These are phyloP conservation scores for Nissolia schottii DNA, from an alignment of 306 rosid species.

Conservation along the genomic window DNA sequence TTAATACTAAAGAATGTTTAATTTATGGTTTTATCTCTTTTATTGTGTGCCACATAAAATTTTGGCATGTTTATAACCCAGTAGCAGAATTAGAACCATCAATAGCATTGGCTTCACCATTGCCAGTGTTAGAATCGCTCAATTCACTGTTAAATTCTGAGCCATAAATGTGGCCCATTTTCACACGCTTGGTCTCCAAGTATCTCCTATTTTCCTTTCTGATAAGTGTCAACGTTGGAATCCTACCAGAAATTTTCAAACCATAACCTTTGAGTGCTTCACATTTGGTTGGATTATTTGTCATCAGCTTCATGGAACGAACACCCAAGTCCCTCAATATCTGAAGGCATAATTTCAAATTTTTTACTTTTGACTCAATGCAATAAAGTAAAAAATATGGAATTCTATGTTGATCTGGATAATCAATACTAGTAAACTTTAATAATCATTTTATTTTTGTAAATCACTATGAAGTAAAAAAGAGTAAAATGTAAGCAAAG, in stretches of 20 bases:
- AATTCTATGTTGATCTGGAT: background rate
- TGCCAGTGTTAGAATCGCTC: conserved; percentile 29
- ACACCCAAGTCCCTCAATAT: conserved; percentile 78
- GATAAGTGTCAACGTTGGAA: conserved; percentile 61
- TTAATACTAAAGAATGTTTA: conserved; percentile 1
- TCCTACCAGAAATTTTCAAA: conserved; percentile 67
- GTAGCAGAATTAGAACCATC: background rate
- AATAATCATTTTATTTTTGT: background rate
- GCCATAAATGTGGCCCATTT: conserved; percentile 75
- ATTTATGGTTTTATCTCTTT: too few species aligned
- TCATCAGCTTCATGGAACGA: conserved; percentile 82
- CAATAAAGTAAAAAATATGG: background rate
- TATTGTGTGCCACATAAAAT: too few species aligned
- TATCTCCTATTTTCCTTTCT: conserved; percentile 72
- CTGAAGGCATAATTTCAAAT: conserved; percentile 46
- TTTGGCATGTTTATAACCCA: background rate
- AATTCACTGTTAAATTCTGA: conserved; percentile 31
- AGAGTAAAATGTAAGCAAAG: too few species aligned
- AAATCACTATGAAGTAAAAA: conserved; percentile 8
- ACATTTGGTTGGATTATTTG: conserved; percentile 83
- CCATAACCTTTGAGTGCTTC: conserved; percentile 85
- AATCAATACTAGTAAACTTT: background rate
- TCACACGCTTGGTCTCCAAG: conserved; percentile 67
- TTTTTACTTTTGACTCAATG: too few species aligned
- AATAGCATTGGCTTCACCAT: conserved; percentile 20